Base-by-base conservation (phyloP, 2,329 filamentous ascomycete genomes). In the Westerdykella aurantiaca region DNA sequence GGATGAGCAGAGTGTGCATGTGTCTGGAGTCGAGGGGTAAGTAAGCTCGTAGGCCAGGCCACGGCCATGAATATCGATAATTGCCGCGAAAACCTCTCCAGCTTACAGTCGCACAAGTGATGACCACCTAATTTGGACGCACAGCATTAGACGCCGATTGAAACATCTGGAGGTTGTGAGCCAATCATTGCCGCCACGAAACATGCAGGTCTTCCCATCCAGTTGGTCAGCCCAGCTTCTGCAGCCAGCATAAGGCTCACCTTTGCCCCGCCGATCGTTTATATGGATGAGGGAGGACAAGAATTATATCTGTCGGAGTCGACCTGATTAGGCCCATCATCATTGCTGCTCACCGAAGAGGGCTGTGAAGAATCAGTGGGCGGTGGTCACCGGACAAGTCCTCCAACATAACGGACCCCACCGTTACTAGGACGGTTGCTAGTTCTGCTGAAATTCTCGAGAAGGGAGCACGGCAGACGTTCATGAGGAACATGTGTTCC, bases 111-210 rank as follows among this genome's bases (percentile, higher is more conserved):
- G 39, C 51, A 52, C 51, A 44, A 34, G 33, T 16, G 6, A 34
- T 43, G 35, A 25, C 39, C 18, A 44, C 37, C 42, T 37, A 51
- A 45, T 43, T 40, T 50, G 42, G 39, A 42, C 37, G 45, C 44
- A 48, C 21, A 23, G 7, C 22, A 14, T 37, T 23, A 49, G 44
- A 41, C 46, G 46, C 49, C 37, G 38, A 47, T 16, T 29, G 49
- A 51, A 51, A 51, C 49, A 49, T 48, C 51, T 48, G 45, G 47
- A 54, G 22, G 43, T 46, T 46, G 46, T 44, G 37, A 39, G 45
- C 49, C 51, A 50, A 54, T 52, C 49, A 38, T 50, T 45, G 42
- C 14, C 49, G 49, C 49, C 42, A 42, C 41, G 38, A 50, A 49
- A 50, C 44, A 47, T 45, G 40, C 39, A 37, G 14, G 37, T n/a